phyloP scores from a whole-genome alignment of 495 filamentous ascomycete species.

The Pseudevernia furfuracea region DNA sequence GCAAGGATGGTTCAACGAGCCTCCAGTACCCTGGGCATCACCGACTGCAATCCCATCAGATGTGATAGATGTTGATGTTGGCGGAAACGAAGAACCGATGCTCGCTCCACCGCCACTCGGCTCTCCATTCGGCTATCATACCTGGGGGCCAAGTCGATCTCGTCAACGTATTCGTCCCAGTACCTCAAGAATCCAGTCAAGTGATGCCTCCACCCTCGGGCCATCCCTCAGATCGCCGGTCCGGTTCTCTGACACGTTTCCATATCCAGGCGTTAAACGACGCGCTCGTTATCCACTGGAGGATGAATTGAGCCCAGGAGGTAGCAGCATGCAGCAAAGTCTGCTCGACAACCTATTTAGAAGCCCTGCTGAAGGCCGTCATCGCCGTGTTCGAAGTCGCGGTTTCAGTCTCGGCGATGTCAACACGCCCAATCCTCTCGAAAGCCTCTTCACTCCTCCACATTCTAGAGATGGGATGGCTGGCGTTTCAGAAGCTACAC shows the following conservation, averaged over 20 bases:
- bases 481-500: constrained; percentile 1
- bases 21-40: constrained; percentile 27
- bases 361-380: constrained; percentile 40
- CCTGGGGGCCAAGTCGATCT: constrained; percentile 47
- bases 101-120: constrained; percentile 37
- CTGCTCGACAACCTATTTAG: constrained; percentile 44
- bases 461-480: constrained; percentile 8
- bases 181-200: constrained; percentile 24
- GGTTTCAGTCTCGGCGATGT: constrained; percentile 44
- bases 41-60: constrained; percentile 26
- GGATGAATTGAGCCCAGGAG: constrained; percentile 41
- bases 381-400: constrained; percentile 44
- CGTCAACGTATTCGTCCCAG: constrained; percentile 31
- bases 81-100: constrained; percentile 23
- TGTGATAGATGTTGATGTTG: constrained; percentile 29
- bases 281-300: constrained; percentile 42
- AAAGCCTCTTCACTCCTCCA: constrained; percentile 45
- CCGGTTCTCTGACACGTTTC: constrained; percentile 34
- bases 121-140: constrained; percentile 51
- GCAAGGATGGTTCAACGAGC: constrained; percentile 36
- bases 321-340: constrained; percentile 39
- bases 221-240: constrained; percentile 43
- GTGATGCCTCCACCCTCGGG: constrained; percentile 35
- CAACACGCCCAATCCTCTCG: constrained; percentile 32
- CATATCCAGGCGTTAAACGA: constrained; percentile 47